These are phyloP conservation scores for Globisporangium alternatum DNA, from an alignment of 352 stramenopile species.

Conservation along the genomic window DNA sequence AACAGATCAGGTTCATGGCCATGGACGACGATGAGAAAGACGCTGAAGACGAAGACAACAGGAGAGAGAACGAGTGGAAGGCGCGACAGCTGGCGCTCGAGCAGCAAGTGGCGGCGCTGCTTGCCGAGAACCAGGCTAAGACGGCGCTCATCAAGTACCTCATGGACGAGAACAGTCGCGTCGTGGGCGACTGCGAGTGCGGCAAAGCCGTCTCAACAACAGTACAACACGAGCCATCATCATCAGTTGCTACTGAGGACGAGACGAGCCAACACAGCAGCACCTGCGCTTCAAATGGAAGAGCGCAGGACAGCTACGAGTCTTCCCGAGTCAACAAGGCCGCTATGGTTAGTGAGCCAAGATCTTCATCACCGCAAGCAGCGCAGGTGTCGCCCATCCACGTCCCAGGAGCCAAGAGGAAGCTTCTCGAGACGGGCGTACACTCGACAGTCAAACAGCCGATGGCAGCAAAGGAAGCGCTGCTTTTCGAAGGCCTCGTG, in stretches of 20 bases:
- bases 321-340: not conserved
- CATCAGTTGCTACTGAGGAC: not conserved
- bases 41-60: not conserved
- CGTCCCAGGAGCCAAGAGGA: constrained; percentile 16
- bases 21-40: not conserved
- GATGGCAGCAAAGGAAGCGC: not conserved
- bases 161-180: constrained; percentile 11
- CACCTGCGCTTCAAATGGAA: constrained; percentile 11
- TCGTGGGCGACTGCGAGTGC: constrained; percentile 10
- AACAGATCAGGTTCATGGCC: not conserved
- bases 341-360: not conserved
- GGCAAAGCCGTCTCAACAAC: not conserved
- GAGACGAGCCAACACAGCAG: not conserved
- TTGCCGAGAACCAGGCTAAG: constrained; percentile 14
- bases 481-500: constrained; percentile 17
- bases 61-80: constrained; percentile 5
- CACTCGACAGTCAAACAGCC: not conserved
- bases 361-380: not conserved
- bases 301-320: constrained; percentile 3
- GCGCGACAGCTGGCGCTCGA: constrained; percentile 11
- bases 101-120: constrained; percentile 16
- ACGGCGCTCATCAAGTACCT: constrained; percentile 14
- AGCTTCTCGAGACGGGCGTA: constrained; percentile 8
- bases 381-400: constrained; percentile 4
- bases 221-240: not conserved